Evolutionary conservation across 2,329 filamentous ascomycete species (phyloP).

Genomic region (Chaetomiaceae sp.): DNA sequence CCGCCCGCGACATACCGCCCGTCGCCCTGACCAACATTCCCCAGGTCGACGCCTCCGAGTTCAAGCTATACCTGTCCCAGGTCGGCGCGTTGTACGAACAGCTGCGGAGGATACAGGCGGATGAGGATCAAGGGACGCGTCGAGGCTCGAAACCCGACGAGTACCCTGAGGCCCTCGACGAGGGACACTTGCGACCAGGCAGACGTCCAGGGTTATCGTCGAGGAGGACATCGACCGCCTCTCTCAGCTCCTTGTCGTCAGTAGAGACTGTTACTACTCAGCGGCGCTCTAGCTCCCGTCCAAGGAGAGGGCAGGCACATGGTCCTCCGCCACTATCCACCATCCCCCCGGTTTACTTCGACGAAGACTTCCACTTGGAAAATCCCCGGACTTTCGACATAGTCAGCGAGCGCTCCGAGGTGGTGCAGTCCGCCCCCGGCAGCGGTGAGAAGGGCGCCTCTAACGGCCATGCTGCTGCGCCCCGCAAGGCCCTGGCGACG

Average conservation of each 20-base stretch:
- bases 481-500: conserved; percentile 83
- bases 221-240: conserved; percentile 42
- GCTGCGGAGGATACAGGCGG: conserved; percentile 77
- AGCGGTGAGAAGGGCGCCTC: conserved; percentile 50
- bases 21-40: conserved; percentile 86
- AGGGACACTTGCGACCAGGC: conserved; percentile 46
- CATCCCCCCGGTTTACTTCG: conserved; percentile 90
- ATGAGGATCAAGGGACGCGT: conserved; percentile 58
- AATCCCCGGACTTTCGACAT: conserved; percentile 96
- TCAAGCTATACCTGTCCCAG: conserved; percentile 78
- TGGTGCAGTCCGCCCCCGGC: conserved; percentile 66
- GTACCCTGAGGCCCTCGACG: conserved; percentile 34
- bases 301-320: conserved; percentile 57
- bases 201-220: conserved; percentile 34
- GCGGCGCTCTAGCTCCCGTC: conserved; percentile 45
- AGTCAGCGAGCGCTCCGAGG: conserved; percentile 91
- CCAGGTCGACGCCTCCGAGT: conserved; percentile 73
- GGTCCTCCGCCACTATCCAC: conserved; percentile 83
- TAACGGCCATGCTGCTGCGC: conserved; percentile 56
- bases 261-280: conserved; percentile 42
- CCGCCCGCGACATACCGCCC: conserved; percentile 83
- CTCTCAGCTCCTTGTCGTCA: conserved; percentile 47
- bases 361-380: conserved; percentile 90
- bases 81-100: conserved; percentile 86
- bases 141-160: conserved; percentile 41